Base-by-base conservation (phyloP, 352 stramenopile genomes). In the Globisporangium carolinianum region DNA sequence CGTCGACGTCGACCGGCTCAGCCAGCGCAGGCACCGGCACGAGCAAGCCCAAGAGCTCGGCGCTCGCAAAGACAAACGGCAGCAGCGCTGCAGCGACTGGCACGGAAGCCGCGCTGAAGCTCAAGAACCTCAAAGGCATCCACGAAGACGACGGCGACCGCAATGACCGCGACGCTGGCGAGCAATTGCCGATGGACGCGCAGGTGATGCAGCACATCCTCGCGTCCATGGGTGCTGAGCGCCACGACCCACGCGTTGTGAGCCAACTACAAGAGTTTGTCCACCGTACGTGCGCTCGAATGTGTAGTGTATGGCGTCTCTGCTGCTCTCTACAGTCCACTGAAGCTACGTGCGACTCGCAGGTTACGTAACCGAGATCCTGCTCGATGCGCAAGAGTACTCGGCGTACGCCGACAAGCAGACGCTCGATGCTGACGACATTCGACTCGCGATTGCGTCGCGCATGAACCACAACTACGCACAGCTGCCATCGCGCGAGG, bases 301-400 rank as follows among this genome's bases (percentile, higher is more conserved):
- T 3, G 24, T 32, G 24, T 32, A 32, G 1, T 10, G 37, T 42
- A 39, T 12, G 11, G 39, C 7, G 39, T 12, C 7, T 12, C 35
- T 53, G 8, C 32, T 42, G 32, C 12, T 38, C 3, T 12, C 24
- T 52, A n/a, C 24, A 18, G 14, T 52, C 6, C 49, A 39, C 46
- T 17, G 46, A 39, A 36, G 6, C 15, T 53, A 35, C 35, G 2
- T 50, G 24, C 37, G 8, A 24, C 24, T 32, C 2, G 12, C 60
- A 94, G 84, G 84, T 0, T 92, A 91, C 63, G 77, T 86, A 62
- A 88, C 79, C 5, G 81, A 94, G 41, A 77, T 94, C 46, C 69
- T 94, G n/a, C 64, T 89, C 17, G 85, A 94, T 58, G 85, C 85
- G 15, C 85, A 94, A 56, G 83, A 92, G 61, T 94, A 91, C 55